Conservation (phyloP, 176 grass and related monocot species). For the Calamus simplicifolius region DNA sequence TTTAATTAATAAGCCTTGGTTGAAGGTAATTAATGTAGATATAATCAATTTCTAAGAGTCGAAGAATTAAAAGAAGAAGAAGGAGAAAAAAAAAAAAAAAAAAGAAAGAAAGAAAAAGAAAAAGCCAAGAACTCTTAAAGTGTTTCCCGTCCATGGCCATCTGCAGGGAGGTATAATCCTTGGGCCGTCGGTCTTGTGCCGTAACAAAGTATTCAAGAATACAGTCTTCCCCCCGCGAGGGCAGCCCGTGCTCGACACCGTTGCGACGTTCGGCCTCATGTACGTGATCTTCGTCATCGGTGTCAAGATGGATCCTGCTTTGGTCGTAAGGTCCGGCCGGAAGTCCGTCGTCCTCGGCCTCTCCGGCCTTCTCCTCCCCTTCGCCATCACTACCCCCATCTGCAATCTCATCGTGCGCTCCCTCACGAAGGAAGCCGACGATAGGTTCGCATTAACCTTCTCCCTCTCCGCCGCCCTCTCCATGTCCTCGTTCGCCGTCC, state of each 20-base stretch:
- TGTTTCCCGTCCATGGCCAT: background rate
- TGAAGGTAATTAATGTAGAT: too few species aligned
- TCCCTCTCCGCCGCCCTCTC: conserved; percentile 48
- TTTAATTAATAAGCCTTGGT: too few species aligned
- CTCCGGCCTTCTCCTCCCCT: conserved; percentile 37
- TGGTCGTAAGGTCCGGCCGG: conserved; percentile 51
- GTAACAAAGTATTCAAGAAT: conserved; percentile 42
- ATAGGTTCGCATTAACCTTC: conserved; percentile 29
- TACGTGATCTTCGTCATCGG: conserved; percentile 81
- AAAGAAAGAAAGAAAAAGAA: background rate
- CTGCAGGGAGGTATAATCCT: conserved; percentile 75
- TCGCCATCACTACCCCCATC: conserved; percentile 20
- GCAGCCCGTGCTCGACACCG: conserved; percentile 57
- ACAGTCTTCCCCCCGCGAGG: conserved; percentile 57
- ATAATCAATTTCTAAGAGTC: too few species aligned
- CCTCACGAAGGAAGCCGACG: conserved; percentile 18
- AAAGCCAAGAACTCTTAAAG: background rate
- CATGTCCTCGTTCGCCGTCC: conserved; percentile 58
- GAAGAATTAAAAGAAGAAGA: too few species aligned
- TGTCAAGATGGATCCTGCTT: conserved; percentile 62
- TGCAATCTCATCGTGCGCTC: conserved; percentile 8
- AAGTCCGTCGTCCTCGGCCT: conserved; percentile 51
- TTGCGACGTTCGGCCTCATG: conserved; percentile 64
- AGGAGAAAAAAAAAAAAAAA: too few species aligned
- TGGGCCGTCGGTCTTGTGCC: conserved; percentile 59